phyloP scores from a whole-genome alignment of 2,329 filamentous ascomycete genomes.

The Hymenoscyphus fructigenus region DNA sequence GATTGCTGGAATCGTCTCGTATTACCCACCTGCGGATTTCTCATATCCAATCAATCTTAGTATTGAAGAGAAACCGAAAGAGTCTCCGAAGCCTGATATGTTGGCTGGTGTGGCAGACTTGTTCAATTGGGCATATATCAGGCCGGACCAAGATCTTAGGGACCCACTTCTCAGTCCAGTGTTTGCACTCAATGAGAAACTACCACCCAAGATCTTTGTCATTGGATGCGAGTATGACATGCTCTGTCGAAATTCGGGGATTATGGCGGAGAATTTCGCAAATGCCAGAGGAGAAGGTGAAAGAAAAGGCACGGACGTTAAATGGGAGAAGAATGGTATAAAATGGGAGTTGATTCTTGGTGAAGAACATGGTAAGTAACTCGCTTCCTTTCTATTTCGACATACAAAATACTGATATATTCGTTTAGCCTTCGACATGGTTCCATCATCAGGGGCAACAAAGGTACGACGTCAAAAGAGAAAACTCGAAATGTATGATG shows the following conservation, averaged over 20 bases:
- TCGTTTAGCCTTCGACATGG: constrained; percentile 23
- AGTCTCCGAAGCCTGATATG: constrained; percentile 18
- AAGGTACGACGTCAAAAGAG: constrained; percentile 17
- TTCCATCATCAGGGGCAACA: constrained; percentile 15
- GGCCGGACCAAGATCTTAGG: constrained; percentile 25
- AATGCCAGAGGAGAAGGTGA: constrained; percentile 16
- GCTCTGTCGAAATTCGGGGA: constrained; percentile 27
- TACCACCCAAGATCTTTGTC: constrained; percentile 28
- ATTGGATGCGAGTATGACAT: constrained; percentile 32
- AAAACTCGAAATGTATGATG: constrained; percentile 22
- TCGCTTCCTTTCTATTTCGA: background rate
- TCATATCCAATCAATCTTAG: constrained; percentile 23
- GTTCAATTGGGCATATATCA: constrained; percentile 28
- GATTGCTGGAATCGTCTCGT: constrained; percentile 41
- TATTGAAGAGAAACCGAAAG: constrained; percentile 20
- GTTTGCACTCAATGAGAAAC: constrained; percentile 22
- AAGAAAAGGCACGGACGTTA: constrained; percentile 14
- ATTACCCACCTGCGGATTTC: constrained; percentile 47
- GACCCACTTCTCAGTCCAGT: constrained; percentile 28
- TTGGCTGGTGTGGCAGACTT: constrained; percentile 12
- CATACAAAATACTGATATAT: constrained; percentile 12
- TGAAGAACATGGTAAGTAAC: constrained; percentile 24
- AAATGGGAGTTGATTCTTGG: constrained; percentile 29
- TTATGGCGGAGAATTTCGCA: constrained; percentile 26
- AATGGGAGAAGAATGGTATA: constrained; percentile 27